Evolutionary conservation across 2,329 filamentous ascomycete genomes (phyloP), one percentile per base, ranked within the genome.

Genomic region (Trichoderma asperellum): DNA sequence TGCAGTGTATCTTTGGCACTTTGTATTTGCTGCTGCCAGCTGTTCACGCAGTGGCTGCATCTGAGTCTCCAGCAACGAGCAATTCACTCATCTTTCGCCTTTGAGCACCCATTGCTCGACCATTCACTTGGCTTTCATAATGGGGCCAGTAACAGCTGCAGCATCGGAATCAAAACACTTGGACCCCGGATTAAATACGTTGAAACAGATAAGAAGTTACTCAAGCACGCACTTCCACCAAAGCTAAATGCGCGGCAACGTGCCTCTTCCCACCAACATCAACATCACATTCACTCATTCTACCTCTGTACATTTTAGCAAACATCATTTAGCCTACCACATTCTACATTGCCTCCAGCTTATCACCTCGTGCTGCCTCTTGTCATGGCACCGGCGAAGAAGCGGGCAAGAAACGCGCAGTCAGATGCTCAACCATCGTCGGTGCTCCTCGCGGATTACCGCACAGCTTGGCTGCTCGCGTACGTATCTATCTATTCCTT

Each of bases 381-480:
- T 55, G 61, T 35, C 49, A 76, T 77, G 76, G 67, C 75, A n/a
- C 73, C 75, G 5, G 21, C 72, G 14, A 75, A 69, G 57, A 77
- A 76, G 68, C 76, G 70, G 52, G 43, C 73, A 5, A 75, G 75
- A 58, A 63, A 68, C 24, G 52, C 71, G 18, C 68, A 72, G 18
- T 59, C 61, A 8, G 70, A 68, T n/a, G 72, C 68, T 8, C 71
- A 68, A 64, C 12, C 56, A 6, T 27, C 70, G n/a, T 75, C 77
- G 12, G 63, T 74, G 32, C 73, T 79, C 11, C 73, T 77, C 5
- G 72, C 74, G 1, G 78, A 80, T 68, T 73, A 71, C 71, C 77
- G 78, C 53, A 79, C 75, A 8, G 73, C 76, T 8, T 80, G 79
- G 79, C 75, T 79, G 2, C 69, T 79, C 8, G 77, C 76, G 79